Base-by-base conservation (phyloP, 495 filamentous ascomycete species). In the Trichoderma virens region DNA sequence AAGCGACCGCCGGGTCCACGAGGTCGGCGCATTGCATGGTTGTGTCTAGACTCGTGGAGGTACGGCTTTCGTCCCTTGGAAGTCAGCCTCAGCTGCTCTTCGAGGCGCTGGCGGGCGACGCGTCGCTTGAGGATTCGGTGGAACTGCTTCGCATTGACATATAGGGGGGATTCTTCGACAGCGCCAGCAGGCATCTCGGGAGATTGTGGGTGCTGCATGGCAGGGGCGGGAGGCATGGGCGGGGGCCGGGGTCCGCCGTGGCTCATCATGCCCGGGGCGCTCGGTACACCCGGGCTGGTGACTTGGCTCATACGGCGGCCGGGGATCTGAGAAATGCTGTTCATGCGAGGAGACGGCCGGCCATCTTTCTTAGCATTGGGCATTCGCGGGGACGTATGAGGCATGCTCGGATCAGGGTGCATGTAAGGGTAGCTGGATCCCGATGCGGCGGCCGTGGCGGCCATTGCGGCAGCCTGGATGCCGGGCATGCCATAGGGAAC, bases 81-180 rank as follows among this genome's bases (percentile, higher is more conserved):
- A 6, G 94, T 97, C 45, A 98, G 78, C 32, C 94, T 86, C 54
- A 99, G 74, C 43, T 90, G 85, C 71, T 98, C 94, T 72, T 98
- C 94, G 56, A 98, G 76, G 74, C 90, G 91, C 73, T 98, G 94
- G 41, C 94, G 85, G 3, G 94, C 94, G 66, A 98, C 90, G 38
- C 94, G 83, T 47, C 94, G 83, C 78, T 98, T 98, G 60, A 98
- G 75, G 64, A 98, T 98, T 11, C 94, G 89, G 73, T 98, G 94
- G 69, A 98, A 98, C 72, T 98, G 94, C 75, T 98, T 98, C 2
- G 94, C 94, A 70, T 98, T 98, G 70, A 98, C 94, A 68, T 98
- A 98, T 8, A 98, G 80, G 0, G 94, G 94, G 6, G 94, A 92
- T 73, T 98, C 94, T 75, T 98, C 94, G 16, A 89, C 89, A 32